phyloP scores from a whole-genome alignment of 176 grass and related monocot genomes.

The Carex kokanica region DNA sequence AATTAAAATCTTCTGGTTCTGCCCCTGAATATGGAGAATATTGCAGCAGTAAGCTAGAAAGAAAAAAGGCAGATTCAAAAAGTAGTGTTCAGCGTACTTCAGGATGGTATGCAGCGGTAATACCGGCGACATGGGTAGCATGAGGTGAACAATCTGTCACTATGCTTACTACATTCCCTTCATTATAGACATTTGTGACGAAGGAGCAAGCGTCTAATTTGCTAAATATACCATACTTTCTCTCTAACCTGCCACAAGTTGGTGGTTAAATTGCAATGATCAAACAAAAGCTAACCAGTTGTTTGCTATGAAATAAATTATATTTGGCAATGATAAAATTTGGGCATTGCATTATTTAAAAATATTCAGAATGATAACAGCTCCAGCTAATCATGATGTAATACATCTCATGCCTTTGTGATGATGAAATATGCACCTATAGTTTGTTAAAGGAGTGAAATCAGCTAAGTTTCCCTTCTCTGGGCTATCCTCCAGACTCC shows the following conservation, averaged over 20 bases:
- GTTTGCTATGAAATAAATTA: not conserved
- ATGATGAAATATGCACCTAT: conserved; percentile 44
- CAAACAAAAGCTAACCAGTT: not conserved
- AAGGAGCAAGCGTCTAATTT: conserved; percentile 98
- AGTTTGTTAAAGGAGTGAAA: conserved; percentile 93
- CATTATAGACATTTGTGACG: conserved; percentile 85
- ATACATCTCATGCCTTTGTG: not conserved
- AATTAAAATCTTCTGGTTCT: too few species aligned
- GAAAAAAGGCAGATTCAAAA: conserved; percentile 22
- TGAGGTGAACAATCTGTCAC: conserved; percentile 98
- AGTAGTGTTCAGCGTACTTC: conserved; percentile 45
- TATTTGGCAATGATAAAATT: not conserved
- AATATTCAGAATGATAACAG: not conserved
- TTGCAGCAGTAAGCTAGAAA: conserved; percentile 15
- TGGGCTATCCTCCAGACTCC: conserved; percentile 55
- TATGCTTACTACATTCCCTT: conserved; percentile 94
- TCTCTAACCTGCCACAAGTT: conserved; percentile 60
- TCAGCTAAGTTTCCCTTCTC: conserved; percentile 76
- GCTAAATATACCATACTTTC: conserved; percentile 88
- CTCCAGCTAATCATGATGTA: not conserved
- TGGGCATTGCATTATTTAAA: not conserved
- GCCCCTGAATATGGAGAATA: not conserved
- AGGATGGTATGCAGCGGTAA: conserved; percentile 90
- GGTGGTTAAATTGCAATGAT: conserved; percentile 16
- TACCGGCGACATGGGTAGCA: conserved; percentile 96